Base-by-base conservation (phyloP, 495 filamentous ascomycete genomes). In the Xylaria intraflava region DNA sequence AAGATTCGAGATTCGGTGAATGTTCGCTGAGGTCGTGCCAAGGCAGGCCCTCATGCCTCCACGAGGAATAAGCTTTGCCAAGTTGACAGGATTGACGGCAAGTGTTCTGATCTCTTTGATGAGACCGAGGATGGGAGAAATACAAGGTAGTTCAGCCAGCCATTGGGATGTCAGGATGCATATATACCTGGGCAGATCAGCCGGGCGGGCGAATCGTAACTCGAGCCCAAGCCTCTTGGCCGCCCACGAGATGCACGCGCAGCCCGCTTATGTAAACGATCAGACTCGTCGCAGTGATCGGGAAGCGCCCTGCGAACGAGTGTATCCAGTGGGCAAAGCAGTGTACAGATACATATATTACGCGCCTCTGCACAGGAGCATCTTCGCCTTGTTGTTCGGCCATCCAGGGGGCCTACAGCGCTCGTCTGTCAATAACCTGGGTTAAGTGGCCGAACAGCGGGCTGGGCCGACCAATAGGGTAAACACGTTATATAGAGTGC, bases 51-150 rank as follows among this genome's bases (percentile, higher is more conserved):
- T 61, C 58, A 64, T 54, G 64, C 39, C 30, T 46, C 64, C 61
- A 66, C 58, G 64, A 59, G 58, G 58, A 61, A 66, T 52, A 66
- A 66, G 64, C 64, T 64, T 66, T 66, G 64, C 64, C 64, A 66
- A 66, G 64, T 48, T 31, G 49, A 38, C 54, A 53, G 12, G 30
- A 29, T 30, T 9, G 42, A 46, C 42, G 41, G 42, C 31, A 40
- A 53, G 46, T 53, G 40, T 29, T 52, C 50, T n/a, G n/a, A n/a
- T n/a, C n/a, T n/a, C n/a, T n/a, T n/a, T n/a, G n/a, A n/a, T n/a
- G n/a, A 44, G 31, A 40, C 40, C 29, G 27, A 52, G 40, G 45
- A n/a, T 3, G 11, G 7, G 19, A 27, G 26, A 9, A 20, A 26
- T 42, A 2, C 38, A 23, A 19, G 41, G 10, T 43, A n/a, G n/a